phyloP scores from a whole-genome alignment of 225 moss, liverwort and hornwort genomes.

The Climacium dendroides region DNA sequence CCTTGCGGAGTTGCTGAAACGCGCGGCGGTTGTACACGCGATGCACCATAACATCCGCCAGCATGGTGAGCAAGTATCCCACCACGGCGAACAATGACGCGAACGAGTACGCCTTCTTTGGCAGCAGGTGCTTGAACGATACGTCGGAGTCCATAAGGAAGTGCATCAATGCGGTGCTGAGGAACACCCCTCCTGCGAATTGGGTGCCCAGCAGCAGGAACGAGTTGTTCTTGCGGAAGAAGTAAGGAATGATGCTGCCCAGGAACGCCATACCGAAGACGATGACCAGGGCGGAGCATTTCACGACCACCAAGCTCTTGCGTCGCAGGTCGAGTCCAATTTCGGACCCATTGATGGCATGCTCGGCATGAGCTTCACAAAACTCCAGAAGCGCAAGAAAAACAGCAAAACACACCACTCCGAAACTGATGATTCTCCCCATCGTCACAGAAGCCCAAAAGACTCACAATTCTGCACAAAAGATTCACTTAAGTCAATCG shows the following conservation, averaged over 20 bases:
- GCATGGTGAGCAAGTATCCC: slow-evolving; percentile 61
- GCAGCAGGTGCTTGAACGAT: slow-evolving; percentile 30
- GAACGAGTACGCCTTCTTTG: slow-evolving; percentile 38
- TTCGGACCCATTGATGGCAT: not conserved
- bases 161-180: slow-evolving; percentile 72
- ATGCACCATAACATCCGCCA: slow-evolving; percentile 55
- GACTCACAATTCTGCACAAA: not conserved
- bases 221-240: slow-evolving; percentile 40
- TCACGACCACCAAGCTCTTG: slow-evolving; percentile 37
- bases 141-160: slow-evolving; percentile 52
- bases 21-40: slow-evolving; percentile 17
- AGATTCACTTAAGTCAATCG: not conserved
- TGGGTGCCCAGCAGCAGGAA: slow-evolving; percentile 73
- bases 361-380: slow-evolving; percentile 7
- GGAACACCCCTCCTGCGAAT: slow-evolving; percentile 77
- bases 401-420: not conserved
- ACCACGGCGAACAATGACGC: slow-evolving; percentile 46
- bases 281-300: slow-evolving; percentile 47
- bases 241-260: slow-evolving; percentile 56
- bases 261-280: slow-evolving; percentile 58
- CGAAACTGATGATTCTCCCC: not conserved
- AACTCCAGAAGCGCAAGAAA: not conserved
- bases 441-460: not conserved
- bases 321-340: not conserved
- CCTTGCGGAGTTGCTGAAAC: slow-evolving; percentile 16